Conservation (phyloP, 1,284 basidiomycete genomes). For the Cutaneotrichosporon spelunceum region DNA sequence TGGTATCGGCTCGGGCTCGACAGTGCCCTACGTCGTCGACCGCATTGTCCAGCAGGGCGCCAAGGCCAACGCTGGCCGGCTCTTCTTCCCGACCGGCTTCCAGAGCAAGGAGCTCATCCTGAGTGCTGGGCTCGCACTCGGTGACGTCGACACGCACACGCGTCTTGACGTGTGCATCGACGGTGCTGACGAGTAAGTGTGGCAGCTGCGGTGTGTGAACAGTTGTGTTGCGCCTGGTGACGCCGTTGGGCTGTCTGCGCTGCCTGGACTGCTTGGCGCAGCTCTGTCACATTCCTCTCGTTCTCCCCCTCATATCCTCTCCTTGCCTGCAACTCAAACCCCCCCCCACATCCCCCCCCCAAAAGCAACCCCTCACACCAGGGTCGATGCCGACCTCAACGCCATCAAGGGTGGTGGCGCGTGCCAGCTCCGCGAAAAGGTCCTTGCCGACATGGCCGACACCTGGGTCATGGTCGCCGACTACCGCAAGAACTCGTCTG, state of each 20-base stretch:
- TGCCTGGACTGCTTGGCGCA: no score
- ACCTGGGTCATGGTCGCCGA: conserved; percentile 96
- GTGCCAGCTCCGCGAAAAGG: conserved; percentile 95
- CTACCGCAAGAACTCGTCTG: conserved; percentile 82
- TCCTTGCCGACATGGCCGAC: conserved; percentile 91
- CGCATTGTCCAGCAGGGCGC: conserved; percentile 82
- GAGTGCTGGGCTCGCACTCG: conserved; percentile 70
- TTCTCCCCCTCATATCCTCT: background rate
- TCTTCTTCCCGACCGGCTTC: conserved; percentile 93
- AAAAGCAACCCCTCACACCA: conserved; percentile 40
- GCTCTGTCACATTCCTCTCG: background rate
- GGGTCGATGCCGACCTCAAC: conserved; percentile 83
- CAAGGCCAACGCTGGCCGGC: conserved; percentile 69
- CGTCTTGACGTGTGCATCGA: conserved; percentile 93
- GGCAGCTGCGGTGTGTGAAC: background rate
- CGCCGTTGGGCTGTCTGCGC: no score
- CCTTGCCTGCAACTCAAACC: background rate
- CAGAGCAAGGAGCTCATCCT: conserved; percentile 94
- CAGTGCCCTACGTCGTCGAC: conserved; percentile 96
- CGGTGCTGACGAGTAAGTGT: conserved; percentile 87
- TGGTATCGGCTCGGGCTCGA: conserved; percentile 90
- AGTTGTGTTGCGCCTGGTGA: no score
- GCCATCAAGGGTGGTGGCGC: conserved; percentile 98
- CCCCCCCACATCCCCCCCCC: background rate
- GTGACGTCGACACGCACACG: conserved; percentile 89